Evolutionary conservation across 805 yeast species (phyloP).

Genomic region (Candida insectalens): DNA sequence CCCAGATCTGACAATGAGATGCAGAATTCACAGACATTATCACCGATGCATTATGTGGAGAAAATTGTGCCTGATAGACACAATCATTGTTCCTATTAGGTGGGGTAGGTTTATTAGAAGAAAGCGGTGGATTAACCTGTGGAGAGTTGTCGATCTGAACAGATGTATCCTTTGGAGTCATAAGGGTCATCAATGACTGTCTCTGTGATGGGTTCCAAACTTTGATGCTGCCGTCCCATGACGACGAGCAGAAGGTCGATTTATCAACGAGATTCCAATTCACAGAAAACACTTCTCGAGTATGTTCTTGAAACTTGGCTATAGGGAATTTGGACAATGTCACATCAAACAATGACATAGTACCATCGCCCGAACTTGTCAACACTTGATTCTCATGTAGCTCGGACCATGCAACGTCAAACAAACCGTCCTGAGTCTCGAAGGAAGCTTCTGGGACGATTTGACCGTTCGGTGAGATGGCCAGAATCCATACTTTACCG

Average conservation of each 20-base stretch:
- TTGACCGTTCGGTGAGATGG: slow-evolving; percentile 58
- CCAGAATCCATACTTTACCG: slow-evolving; percentile 68
- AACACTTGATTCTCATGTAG: slow-evolving; percentile 76
- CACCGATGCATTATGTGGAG: slow-evolving; percentile 74
- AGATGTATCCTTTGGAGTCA: slow-evolving; percentile 21
- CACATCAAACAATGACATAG: slow-evolving; percentile 72
- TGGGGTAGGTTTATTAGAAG: slow-evolving; percentile 24
- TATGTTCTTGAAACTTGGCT: slow-evolving; percentile 68
- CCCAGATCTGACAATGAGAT: slow-evolving; percentile 75
- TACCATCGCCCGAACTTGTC: slow-evolving; percentile 86
- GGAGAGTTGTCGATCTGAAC: slow-evolving; percentile 3
- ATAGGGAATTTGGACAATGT: slow-evolving; percentile 62
- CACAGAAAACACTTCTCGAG: slow-evolving; percentile 29
- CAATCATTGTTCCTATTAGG: slow-evolving; percentile 39
- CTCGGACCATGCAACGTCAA: slow-evolving; percentile 87
- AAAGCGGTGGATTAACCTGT: slow-evolving; percentile 20
- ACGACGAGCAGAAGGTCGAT: slow-evolving; percentile 58
- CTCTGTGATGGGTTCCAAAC: slow-evolving; percentile 62
- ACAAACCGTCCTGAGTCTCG: slow-evolving; percentile 90
- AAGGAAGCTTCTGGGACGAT: slow-evolving; percentile 46
- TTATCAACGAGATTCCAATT: slow-evolving; percentile 33
- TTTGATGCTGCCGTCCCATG: slow-evolving; percentile 90
- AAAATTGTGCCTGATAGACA: slow-evolving; percentile 69
- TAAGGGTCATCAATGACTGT: slow-evolving; percentile 48
- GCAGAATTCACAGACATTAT: slow-evolving; percentile 66